Base-by-base conservation (phyloP, 768 basidiomycete species). In the Naganishia vaughanmartiniae region DNA sequence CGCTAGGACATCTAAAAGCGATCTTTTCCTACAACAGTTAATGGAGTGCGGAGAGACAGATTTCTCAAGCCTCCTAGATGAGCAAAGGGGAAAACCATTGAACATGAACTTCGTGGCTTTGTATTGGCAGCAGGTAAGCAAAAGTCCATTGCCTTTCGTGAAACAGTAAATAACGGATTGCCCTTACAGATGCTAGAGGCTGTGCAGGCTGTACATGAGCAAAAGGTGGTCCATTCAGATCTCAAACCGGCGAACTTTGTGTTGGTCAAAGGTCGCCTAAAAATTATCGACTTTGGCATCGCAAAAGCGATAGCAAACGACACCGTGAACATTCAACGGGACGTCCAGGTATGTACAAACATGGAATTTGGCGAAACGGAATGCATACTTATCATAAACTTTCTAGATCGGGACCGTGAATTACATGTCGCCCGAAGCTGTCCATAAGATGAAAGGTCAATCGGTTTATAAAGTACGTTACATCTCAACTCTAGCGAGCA, bases 211-310 rank as follows among this genome's bases (percentile, higher is more conserved):
- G 95, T 97, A 66, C 95, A 99, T 77, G 91, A 95, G 73, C 93
- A 96, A 83, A 95, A 95, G 82, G 96, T 99, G 72, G 95, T 99
- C 2, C 95, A 99, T 82, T 95, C 94, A 24, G 95, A 99, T 81
- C 85, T 98, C 67, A 99, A 99, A 80, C 95, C 95, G 7, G 95
- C 96, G 4, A 99, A 99, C 81, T 99, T 99, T 74, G 94, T 99
- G 26, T 85, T 99, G 34, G 95, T 98, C 68, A 89, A 89, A 70
- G 95, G 95, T 6, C 90, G 92, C 74, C 84, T 99, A 69, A 99
- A 99, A 85, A 84, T 99, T 73, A 99, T 99, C 74, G 95, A 99
- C 80, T 99, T 99, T 77, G 95, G 95, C n/a, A 99, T 99, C 76
- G 94, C 95, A 17, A 97, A 97, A 78, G 94, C 94, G 11, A 95